A percentile compares a stretch with the other conserved stretches of the same genome.
phyloP scores from a whole-genome alignment of 306 rosid genomes.

The Vigna nakashimae region DNA sequence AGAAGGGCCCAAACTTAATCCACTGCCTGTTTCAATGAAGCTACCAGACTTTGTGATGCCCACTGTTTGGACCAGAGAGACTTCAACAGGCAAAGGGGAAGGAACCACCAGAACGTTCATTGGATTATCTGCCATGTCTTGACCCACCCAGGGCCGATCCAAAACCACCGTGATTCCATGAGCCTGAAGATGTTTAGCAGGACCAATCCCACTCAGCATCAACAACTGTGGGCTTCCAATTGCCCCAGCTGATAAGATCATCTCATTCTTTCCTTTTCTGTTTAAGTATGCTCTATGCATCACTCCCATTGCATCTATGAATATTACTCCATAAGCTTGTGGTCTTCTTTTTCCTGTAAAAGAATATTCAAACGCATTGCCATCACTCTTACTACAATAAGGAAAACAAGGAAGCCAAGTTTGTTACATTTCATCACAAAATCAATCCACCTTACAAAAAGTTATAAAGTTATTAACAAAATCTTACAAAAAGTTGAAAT shows the following conservation, averaged over 20 bases:
- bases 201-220: constrained; percentile 82
- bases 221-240: constrained; percentile 77
- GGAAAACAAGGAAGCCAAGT: too few species aligned
- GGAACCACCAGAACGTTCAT: constrained; percentile 65
- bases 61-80: constrained; percentile 67
- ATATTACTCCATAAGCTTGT: constrained; percentile 73
- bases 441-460: too few species aligned
- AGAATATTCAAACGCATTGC: neutral
- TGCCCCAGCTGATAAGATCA: constrained; percentile 76
- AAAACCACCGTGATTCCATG: constrained; percentile 60
- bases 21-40: constrained; percentile 71
- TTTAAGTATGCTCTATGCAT: constrained; percentile 58
- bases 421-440: too few species aligned
- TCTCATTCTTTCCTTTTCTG: constrained; percentile 49
- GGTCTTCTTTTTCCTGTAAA: constrained; percentile 54
- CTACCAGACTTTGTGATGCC: constrained; percentile 67
- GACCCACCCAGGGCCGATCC: constrained; percentile 73
- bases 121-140: constrained; percentile 85
- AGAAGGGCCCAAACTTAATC: constrained; percentile 52
- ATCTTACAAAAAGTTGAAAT: too few species aligned
- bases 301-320: constrained; percentile 60
- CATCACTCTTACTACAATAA: neutral
- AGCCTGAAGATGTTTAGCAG: constrained; percentile 63
- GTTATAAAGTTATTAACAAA: too few species aligned
- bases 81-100: constrained; percentile 77